phyloP scores from a whole-genome alignment of 208 protist species.

The Sergeia podlipaevii region DNA sequence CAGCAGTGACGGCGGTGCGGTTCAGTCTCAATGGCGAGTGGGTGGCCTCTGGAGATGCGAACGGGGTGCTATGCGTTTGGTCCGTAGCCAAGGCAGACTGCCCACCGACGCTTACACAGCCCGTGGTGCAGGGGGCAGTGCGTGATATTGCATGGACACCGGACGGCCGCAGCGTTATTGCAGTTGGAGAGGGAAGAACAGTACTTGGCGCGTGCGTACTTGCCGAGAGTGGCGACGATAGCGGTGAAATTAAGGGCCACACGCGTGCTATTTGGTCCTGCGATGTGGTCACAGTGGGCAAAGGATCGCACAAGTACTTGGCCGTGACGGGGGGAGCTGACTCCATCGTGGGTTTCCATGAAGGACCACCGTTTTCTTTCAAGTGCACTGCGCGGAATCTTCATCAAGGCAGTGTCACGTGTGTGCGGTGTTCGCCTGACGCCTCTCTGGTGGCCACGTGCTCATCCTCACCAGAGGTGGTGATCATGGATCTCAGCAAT shows the following conservation, averaged over 20 bases:
- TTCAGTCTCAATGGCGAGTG: conserved; percentile 32
- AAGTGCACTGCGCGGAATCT: conserved; percentile 21
- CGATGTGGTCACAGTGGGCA: conserved; percentile 34
- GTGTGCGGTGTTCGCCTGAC: conserved; percentile 57
- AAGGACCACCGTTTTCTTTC: conserved; percentile 65
- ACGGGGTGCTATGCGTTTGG: conserved; percentile 41
- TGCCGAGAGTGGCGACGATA: conserved; percentile 26
- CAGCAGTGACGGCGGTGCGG: conserved; percentile 35
- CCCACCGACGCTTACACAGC: conserved; percentile 22
- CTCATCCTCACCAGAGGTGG: conserved; percentile 22
- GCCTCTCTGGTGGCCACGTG: conserved; percentile 29
- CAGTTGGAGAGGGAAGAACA: conserved; percentile 53
- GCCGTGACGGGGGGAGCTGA: conserved; percentile 16
- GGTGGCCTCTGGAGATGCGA: conserved; percentile 53
- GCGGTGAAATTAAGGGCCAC: conserved; percentile 51
- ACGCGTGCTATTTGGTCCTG: conserved; percentile 31
- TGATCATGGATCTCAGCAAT: conserved; percentile 47
- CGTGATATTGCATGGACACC: conserved; percentile 53
- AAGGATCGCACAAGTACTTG: conserved; percentile 9
- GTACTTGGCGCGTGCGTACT: conserved; percentile 31
- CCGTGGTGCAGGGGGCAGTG: conserved; percentile 32
- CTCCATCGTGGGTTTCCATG: conserved; percentile 52
- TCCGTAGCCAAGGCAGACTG: conserved; percentile 19
- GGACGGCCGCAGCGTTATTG: conserved; percentile 49
- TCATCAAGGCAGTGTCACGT: conserved; percentile 61